Conservation (phyloP, 1,284 basidiomycete species). For the Pterulicium gracile region DNA sequence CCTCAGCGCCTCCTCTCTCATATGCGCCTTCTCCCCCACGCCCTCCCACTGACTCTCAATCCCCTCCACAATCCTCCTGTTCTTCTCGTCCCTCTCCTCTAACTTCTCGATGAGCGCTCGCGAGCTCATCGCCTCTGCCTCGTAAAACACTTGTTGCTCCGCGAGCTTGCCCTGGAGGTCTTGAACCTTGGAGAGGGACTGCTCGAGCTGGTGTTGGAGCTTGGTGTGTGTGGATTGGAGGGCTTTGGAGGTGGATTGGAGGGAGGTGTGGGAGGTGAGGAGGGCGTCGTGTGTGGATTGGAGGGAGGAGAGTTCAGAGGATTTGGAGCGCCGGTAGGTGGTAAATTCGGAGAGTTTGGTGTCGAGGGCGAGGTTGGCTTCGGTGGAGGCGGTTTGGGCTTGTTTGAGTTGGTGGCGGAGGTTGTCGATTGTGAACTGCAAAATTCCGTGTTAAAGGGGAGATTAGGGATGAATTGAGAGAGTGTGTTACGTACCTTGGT, state of each 20-base stretch:
- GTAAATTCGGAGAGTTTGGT: conserved; percentile 64
- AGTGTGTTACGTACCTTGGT: conserved; percentile 39
- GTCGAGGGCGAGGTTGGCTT: conserved; percentile 47
- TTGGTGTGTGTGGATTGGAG: conserved; percentile 59
- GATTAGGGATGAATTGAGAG: conserved; percentile 4
- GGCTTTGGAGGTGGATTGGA: conserved; percentile 54
- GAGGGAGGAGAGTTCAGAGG: conserved; percentile 61
- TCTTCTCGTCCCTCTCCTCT: conserved; percentile 74
- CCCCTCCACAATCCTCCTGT: conserved; percentile 64
- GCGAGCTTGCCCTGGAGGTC: conserved; percentile 64
- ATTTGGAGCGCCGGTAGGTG: conserved; percentile 61
- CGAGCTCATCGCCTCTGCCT: conserved; percentile 61
- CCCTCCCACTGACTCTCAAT: conserved; percentile 73
- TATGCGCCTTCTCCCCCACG: conserved; percentile 57
- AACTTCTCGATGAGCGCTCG: conserved; percentile 67
- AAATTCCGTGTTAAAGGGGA: conserved; percentile 3
- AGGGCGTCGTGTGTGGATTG: conserved; percentile 65
- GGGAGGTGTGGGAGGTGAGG: conserved; percentile 48
- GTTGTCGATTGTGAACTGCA: conserved; percentile 71
- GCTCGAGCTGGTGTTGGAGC: conserved; percentile 58
- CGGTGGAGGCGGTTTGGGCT: conserved; percentile 60
- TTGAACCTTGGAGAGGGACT: conserved; percentile 61
- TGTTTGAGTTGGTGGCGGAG: conserved; percentile 71
- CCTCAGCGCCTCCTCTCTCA: conserved; percentile 49
- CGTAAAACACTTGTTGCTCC: conserved; percentile 71